phyloP scores from a whole-genome alignment of 306 rosid genomes.

The Cyamopsis tetragonoloba region DNA sequence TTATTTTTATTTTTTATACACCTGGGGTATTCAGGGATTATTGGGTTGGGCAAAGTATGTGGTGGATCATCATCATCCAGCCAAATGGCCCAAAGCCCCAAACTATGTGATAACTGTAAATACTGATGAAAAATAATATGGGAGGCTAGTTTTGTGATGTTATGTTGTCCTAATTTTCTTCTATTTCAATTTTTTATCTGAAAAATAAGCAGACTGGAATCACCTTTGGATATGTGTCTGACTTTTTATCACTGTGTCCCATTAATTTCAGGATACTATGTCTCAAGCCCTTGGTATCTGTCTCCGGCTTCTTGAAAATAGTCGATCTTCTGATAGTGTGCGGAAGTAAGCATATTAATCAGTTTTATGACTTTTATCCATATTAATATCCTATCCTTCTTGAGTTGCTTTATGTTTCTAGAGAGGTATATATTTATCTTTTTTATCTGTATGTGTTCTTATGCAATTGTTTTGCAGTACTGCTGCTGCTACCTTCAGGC shows the following conservation, averaged over 20 bases:
- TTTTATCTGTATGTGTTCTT: slow-evolving; percentile 24
- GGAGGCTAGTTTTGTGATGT: not conserved
- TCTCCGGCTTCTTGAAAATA: slow-evolving; percentile 85
- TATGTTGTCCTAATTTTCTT: not conserved
- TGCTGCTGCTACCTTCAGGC: slow-evolving; percentile 99
- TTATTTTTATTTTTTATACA: not conserved
- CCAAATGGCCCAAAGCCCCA: not conserved
- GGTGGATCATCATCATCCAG: not conserved
- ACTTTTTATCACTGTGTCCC: slow-evolving; percentile 16
- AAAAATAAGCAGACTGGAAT: slow-evolving; percentile 9
- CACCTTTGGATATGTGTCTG: slow-evolving; percentile 9
- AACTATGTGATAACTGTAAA: slow-evolving; percentile 11
- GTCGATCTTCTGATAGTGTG: slow-evolving; percentile 90
- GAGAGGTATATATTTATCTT: not conserved
- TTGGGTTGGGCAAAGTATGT: not conserved
- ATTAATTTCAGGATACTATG: slow-evolving; percentile 65
- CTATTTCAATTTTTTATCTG: not conserved
- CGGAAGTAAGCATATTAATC: slow-evolving; percentile 78
- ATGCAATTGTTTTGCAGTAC: slow-evolving; percentile 64
- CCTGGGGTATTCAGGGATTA: not conserved
- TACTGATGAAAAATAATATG: not conserved
- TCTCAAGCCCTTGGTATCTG: slow-evolving; percentile 93
- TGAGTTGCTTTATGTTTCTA: slow-evolving; percentile 7
- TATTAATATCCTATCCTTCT: not conserved
- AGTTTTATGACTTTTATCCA: slow-evolving; percentile 16